Percentiles rank a stretch among this genome's conserved stretches.
Conservation (phyloP, 352 stramenopile genomes). For the Pythium vanterpoolii region DNA sequence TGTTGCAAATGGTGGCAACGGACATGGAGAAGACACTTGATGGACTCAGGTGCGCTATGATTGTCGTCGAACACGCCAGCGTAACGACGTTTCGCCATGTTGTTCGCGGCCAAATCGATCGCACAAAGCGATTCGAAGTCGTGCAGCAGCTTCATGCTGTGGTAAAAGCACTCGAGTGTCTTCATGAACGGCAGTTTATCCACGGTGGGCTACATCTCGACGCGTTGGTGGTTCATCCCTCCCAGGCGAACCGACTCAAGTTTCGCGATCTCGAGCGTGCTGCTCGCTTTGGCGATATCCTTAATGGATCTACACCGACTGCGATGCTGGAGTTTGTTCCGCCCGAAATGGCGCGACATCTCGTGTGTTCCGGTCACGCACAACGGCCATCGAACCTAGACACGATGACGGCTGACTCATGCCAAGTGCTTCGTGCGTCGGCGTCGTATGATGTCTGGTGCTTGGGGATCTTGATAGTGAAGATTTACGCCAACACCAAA, state of each 20-base stretch:
- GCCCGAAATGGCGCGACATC: conserved; percentile 42
- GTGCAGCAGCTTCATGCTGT: conserved; percentile 37
- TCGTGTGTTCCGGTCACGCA: conserved; percentile 27
- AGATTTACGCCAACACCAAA: conserved; percentile 43
- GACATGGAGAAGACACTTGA: conserved; percentile 29
- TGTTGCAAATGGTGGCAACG: conserved; percentile 27
- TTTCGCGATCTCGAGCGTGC: conserved; percentile 52
- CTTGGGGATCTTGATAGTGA: conserved; percentile 53
- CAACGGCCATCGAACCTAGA: conserved; percentile 4
- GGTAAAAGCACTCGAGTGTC: conserved; percentile 34
- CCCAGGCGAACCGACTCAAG: conserved; percentile 35
- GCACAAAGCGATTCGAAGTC: conserved; percentile 26
- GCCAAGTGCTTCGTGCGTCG: conserved; percentile 26
- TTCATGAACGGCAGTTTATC: conserved; percentile 48
- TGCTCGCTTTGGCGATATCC: conserved; percentile 27
- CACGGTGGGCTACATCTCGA: conserved; percentile 49
- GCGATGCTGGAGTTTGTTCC: conserved; percentile 36
- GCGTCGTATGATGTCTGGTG: conserved; percentile 56
- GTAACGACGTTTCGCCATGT: conserved; percentile 38
- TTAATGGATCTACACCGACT: conserved; percentile 1
- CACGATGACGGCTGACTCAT: conserved; percentile 13
- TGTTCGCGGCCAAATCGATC: conserved; percentile 33
- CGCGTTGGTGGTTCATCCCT: conserved; percentile 33
- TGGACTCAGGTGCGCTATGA: conserved; percentile 39
- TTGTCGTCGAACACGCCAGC: conserved; percentile 42